Conservation (phyloP, 202 grass and related monocot genomes). For the Schoenoplectus triqueter region DNA sequence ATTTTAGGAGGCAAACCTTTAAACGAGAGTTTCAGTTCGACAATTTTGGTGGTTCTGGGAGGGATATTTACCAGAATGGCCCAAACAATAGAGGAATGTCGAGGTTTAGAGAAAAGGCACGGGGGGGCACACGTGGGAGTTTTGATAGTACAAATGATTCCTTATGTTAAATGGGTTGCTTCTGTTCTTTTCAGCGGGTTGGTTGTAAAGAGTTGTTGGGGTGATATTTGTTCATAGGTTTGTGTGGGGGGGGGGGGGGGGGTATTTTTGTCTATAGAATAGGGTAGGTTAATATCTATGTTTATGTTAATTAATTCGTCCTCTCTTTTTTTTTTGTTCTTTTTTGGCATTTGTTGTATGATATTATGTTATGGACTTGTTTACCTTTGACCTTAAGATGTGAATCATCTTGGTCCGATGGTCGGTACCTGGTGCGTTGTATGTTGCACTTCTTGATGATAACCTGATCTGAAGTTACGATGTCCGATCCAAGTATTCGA, state of each 20-base stretch:
- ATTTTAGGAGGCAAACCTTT: conserved; percentile 58
- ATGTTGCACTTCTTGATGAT: not conserved
- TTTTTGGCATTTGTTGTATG: conserved; percentile 25
- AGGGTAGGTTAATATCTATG: conserved; percentile 22
- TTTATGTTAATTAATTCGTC: conserved; percentile 37
- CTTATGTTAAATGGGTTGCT: not conserved
- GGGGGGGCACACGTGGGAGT: conserved; percentile 36
- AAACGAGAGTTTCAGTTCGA: conserved; percentile 52
- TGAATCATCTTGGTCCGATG: not conserved
- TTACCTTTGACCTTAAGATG: not conserved
- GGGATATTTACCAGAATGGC: conserved; percentile 62
- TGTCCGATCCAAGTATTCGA: too few species aligned
- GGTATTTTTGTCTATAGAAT: conserved; percentile 37
- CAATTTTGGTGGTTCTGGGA: conserved; percentile 57
- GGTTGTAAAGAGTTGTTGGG: conserved; percentile 19
- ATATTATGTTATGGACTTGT: conserved; percentile 26
- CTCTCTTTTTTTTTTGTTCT: conserved; percentile 27
- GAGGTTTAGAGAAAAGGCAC: conserved; percentile 47
- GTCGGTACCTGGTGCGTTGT: not conserved
- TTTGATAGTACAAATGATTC: conserved; percentile 43
- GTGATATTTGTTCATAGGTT: conserved; percentile 24
- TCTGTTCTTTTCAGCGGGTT: not conserved
- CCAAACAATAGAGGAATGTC: conserved; percentile 46
- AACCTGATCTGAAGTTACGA: too few species aligned
- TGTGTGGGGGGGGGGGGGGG: conserved; percentile 12